phyloP scores from a whole-genome alignment of 1,284 basidiomycete species.

The Moesziomyces globuligerus region DNA sequence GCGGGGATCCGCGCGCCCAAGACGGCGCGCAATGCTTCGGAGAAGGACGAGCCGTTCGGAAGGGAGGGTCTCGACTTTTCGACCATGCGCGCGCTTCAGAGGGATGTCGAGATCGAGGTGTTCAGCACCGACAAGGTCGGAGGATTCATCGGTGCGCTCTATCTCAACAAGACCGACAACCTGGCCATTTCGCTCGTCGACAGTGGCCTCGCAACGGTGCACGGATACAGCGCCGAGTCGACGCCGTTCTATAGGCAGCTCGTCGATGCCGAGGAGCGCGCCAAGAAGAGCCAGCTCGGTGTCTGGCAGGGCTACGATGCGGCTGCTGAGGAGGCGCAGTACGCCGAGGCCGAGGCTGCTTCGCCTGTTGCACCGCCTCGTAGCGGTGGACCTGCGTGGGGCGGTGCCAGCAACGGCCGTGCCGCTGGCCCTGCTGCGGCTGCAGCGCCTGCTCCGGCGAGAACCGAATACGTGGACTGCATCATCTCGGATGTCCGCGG shows the following conservation, averaged over 20 bases:
- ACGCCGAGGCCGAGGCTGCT: constrained; percentile 8
- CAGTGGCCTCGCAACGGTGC: constrained; percentile 83
- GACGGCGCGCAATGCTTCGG: constrained; percentile 74
- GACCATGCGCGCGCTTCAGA: constrained; percentile 84
- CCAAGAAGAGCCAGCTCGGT: constrained; percentile 77
- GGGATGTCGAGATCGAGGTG: constrained; percentile 92
- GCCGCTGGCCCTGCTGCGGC: constrained; percentile 5
- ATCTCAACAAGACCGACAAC: constrained; percentile 78
- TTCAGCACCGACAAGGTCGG: constrained; percentile 91
- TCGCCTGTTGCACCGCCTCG: constrained; percentile 3
- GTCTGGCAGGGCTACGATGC: constrained; percentile 73
- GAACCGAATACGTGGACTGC: constrained; percentile 85
- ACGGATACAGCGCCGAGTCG: constrained; percentile 84
- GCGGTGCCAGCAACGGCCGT: constrained; percentile 15
- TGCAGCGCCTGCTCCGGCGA: constrained; percentile 63
- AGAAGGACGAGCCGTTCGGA: constrained; percentile 91
- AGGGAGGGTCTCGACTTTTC: constrained; percentile 84
- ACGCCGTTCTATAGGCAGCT: constrained; percentile 82
- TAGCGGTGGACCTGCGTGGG: constrained; percentile 21
- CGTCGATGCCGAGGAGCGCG: constrained; percentile 78
- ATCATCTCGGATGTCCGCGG: constrained; percentile 87
- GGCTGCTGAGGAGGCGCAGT: constrained; percentile 36
- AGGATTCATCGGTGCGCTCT: constrained; percentile 91
- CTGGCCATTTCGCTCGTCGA: constrained; percentile 83
- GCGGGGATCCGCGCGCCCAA: constrained; percentile 68